Evolutionary conservation across 2,329 filamentous ascomycete species (phyloP), one percentile per base, ranked within the genome.

Genomic region (Aspergillus oerlinghausenensis): DNA sequence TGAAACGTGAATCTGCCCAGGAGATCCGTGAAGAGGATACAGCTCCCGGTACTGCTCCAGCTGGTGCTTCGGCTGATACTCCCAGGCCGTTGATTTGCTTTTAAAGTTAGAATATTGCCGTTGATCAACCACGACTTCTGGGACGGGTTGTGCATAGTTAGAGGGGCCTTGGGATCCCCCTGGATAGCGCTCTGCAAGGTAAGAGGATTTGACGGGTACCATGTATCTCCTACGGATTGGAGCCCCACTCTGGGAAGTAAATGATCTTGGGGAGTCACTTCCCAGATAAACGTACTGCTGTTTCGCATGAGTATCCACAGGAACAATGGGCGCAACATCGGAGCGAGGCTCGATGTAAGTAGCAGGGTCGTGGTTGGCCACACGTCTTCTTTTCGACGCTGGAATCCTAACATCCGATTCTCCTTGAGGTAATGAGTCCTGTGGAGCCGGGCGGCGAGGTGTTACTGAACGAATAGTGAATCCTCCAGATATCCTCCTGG

Each of bases 361-460:
- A 21, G 57, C 48, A 54, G 59, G 56, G 32, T 66, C 60, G 40
- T 68, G 61, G 53, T 65, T 61, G 42, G 65, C 64, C 55, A 74
- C 51, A 23, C 72, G 69, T 56, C 71, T 70, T 58, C 70, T 67
- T 60, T 75, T 76, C 40, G 62, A 58, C 32, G 60, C 59, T 35
- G 67, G 68, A 58, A 65, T 62, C 51, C 64, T 57, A 51, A 64
- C 60, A 50, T 67, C 64, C 51, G 68, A 60, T 48, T 62, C 17
- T 23, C 25, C 25, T 45, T 64, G 60, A 55, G 58, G 60, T 40
- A 60, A 60, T 51, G 58, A 61, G 43, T 69, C 65, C 55, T 67
- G 67, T 57, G 59, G 58, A 35, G 60, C 51, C 8, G 55, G 56
- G 51, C 56, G 63, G 45, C 58, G 57, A 51, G 70, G 67, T 43